Base-by-base conservation (phyloP, 768 basidiomycete genomes). In the Megacollybia marginata region DNA sequence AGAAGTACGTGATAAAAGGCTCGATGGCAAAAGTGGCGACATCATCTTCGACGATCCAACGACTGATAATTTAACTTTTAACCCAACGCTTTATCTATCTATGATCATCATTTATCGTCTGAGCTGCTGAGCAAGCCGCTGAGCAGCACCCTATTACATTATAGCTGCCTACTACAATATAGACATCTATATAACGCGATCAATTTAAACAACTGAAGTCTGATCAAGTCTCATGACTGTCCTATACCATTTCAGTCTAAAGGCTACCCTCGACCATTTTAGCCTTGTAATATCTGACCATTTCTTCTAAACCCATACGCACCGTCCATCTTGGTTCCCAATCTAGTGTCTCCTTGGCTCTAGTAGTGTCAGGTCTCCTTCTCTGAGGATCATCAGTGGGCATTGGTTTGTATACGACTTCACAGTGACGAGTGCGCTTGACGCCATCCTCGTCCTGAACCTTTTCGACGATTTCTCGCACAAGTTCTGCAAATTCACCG, bases 311-410 rank as follows among this genome's bases (percentile, higher is more conserved):
- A 23, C 94, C 94, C 83, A 92, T 92, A 55, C 81, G 79, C 45
- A 96, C 88, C 31, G 84, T 85, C 92, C 93, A 99, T 59, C 82
- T 75, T 11, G 95, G 92, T 64, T 95, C 83, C 96, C 96, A 99
- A 13, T 75, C 71, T 40, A 99, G 78, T 28, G 73, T 64, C 59
- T 88, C 75, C 68, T 90, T 91, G 48, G 96, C 96, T 44, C 92
- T 75, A 13, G 88, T 83, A 18, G 92, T 97, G 65, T 98, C 95
- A 38, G 96, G 91, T 51, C 91, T 77, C 59, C 96, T 79, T 69
- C 87, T 86, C 69, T 96, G 92, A 20, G 96, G 96, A 67, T 99
- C 96, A 60, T 96, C 93, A 38, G 79, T 82, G 31, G 92, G 91
- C 62, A 93, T 87, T 42, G 84, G 80, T 67, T 80, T 83, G 62